phyloP scores from a whole-genome alignment of 179 eudicot genomes.

The Carnegiea gigantea region DNA sequence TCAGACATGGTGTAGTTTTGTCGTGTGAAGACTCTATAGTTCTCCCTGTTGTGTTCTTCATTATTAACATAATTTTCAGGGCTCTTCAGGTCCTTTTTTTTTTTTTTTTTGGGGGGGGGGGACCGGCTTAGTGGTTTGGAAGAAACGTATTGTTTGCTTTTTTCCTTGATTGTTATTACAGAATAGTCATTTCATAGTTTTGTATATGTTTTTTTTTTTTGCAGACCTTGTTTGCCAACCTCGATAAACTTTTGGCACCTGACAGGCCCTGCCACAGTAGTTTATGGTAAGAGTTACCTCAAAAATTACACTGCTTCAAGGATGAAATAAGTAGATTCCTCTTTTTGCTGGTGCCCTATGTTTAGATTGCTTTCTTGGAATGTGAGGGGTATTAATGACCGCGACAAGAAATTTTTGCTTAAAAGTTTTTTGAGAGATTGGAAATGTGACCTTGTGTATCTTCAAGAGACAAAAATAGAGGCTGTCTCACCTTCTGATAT shows the following conservation, averaged over 20 bases:
- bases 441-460: no score
- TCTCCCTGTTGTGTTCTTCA: background rate
- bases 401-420: no score
- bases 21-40: background rate
- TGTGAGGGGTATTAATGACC: no score
- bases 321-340: background rate
- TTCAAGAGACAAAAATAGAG: no score
- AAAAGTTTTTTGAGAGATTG: no score
- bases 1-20: no score
- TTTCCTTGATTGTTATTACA: background rate
- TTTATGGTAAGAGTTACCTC: conserved; percentile 58
- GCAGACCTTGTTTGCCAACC: conserved; percentile 74
- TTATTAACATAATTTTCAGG: no score
- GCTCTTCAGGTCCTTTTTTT: no score
- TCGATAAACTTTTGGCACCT: conserved; percentile 75
- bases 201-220: conserved; percentile 15
- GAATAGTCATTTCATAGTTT: background rate
- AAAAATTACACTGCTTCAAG: background rate
- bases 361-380: no score
- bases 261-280: conserved; percentile 78
- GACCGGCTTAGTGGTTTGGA: background rate
- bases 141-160: background rate
- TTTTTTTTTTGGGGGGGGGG: no score
- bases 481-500: no score
- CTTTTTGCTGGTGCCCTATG: no score